phyloP scores from a whole-genome alignment of 306 rosid genomes.

The Trifolium repens region DNA sequence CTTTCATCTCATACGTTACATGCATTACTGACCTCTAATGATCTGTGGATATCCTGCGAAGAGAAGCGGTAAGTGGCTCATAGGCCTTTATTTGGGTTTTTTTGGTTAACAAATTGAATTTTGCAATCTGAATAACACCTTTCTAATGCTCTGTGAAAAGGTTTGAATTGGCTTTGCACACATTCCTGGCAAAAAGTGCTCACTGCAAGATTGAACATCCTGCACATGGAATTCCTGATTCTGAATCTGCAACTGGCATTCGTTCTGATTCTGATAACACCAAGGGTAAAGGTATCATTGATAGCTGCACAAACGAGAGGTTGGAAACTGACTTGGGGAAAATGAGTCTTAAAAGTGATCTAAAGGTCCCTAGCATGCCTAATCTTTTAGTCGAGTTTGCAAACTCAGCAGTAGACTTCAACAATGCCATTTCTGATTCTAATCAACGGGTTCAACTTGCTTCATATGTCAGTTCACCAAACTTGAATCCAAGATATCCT shows the following conservation, averaged over 20 bases:
- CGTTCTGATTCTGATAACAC: slow-evolving; percentile 53
- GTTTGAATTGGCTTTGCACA: slow-evolving; percentile 82
- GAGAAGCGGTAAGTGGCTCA: slow-evolving; percentile 74
- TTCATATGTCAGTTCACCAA: slow-evolving; percentile 54
- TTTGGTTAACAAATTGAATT: slow-evolving; percentile 45
- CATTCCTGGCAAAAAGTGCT: slow-evolving; percentile 75
- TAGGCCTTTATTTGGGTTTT: slow-evolving; percentile 40
- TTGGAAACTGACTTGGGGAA: slow-evolving; percentile 69
- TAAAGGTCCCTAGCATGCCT: slow-evolving; percentile 55
- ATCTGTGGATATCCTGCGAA: slow-evolving; percentile 88
- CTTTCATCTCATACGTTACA: slow-evolving; percentile 91
- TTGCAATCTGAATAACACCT: slow-evolving; percentile 37
- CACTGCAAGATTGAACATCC: slow-evolving; percentile 72
- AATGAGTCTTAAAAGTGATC: slow-evolving; percentile 60
- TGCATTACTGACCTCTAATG: slow-evolving; percentile 80
- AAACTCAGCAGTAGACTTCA: slow-evolving; percentile 68
- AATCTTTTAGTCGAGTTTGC: slow-evolving; percentile 70
- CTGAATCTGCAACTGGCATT: slow-evolving; percentile 57
- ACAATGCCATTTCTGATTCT: slow-evolving; percentile 56
- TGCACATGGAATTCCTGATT: slow-evolving; percentile 64
- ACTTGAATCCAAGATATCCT: slow-evolving; percentile 62
- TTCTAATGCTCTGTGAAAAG: slow-evolving; percentile 48
- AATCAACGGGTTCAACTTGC: slow-evolving; percentile 61
- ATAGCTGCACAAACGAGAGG: slow-evolving; percentile 53
- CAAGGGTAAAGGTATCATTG: slow-evolving; percentile 57